These are phyloP conservation scores for Venturia asperata DNA, from an alignment of 2,329 filamentous ascomycete species.

Conservation along the genomic window DNA sequence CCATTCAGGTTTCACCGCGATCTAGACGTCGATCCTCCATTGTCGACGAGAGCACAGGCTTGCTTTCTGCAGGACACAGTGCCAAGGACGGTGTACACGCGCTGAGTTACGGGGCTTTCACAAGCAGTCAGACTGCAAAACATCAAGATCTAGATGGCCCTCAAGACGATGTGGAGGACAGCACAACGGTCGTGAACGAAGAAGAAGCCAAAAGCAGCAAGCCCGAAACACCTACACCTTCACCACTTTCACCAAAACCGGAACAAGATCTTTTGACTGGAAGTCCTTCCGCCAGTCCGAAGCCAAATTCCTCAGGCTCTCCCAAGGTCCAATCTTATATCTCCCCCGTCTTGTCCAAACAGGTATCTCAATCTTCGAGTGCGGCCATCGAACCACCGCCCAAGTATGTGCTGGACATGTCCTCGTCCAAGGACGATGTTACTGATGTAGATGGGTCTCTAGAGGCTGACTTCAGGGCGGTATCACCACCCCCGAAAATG, in stretches of 20 bases:
- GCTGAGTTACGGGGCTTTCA: constrained; percentile 43
- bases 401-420: constrained; percentile 10
- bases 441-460: not conserved
- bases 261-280: constrained; percentile 7
- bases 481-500: constrained; percentile 11
- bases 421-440: constrained; percentile 6
- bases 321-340: not conserved
- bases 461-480: not conserved
- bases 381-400: constrained; percentile 2
- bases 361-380: constrained; percentile 6
- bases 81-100: constrained; percentile 61
- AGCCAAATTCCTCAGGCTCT: not conserved
- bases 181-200: not conserved
- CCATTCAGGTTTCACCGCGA: not conserved
- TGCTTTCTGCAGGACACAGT: constrained; percentile 49
- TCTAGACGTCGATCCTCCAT: constrained; percentile 1
- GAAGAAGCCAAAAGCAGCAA: not conserved
- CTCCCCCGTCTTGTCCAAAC: not conserved
- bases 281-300: not conserved
- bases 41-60: constrained; percentile 28
- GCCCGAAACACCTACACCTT: not conserved
- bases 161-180: not conserved
- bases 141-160: not conserved
- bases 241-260: constrained; percentile 11
- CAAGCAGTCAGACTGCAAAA: constrained; percentile 8